Evolutionary conservation across 305 asterid species (phyloP), one percentile per base, ranked within the genome.

Genomic region (Salvia sclarea): DNA sequence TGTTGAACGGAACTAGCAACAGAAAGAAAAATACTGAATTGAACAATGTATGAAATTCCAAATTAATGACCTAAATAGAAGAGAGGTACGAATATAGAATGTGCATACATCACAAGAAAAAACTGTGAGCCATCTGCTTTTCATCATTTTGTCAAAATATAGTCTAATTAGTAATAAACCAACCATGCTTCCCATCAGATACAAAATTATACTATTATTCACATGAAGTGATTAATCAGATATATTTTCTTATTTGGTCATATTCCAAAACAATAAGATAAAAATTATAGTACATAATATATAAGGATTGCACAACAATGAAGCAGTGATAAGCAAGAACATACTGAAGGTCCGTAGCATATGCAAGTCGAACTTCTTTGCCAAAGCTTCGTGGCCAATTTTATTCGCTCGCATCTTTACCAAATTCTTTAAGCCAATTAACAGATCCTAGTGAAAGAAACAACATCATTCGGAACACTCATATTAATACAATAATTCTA

Each of bases 301-400:
- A 35, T 48, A 30, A 33, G 61, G 16, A 70, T 24, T 50, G 9
- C 22, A 22, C 28, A 17, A 48, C 7, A 60, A 61, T 4, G 17
- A 18, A 48, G 56, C 12, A 28, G n/a, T 44, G 59, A 8, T 8
- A 35, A 60, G 35, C 3, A 38, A 55, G 54, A 73, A 76, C 88
- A 64, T 81, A 90, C 90, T 17, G 64, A 91, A 81, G 61, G 69
- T 66, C 58, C 95, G 83, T 12, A 85, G 85, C 79, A 76, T 80
- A 81, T 68, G 77, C 77, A 87, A 75, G 72, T 86, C 83, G 69
- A 86, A 83, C 56, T 81, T 81, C 54, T 76, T 69, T 3, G 88
- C 84, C 61, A 91, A 45, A 67, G 59, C 52, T 62, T 82, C 82
- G 8, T 74, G 82, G 25, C 91, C 88, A 33, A 88, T 83, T 73